Evolutionary conservation across 2,329 filamentous ascomycete genomes (phyloP), one percentile per base, ranked within the genome.

Genomic region (Hymenoscyphus albidus): DNA sequence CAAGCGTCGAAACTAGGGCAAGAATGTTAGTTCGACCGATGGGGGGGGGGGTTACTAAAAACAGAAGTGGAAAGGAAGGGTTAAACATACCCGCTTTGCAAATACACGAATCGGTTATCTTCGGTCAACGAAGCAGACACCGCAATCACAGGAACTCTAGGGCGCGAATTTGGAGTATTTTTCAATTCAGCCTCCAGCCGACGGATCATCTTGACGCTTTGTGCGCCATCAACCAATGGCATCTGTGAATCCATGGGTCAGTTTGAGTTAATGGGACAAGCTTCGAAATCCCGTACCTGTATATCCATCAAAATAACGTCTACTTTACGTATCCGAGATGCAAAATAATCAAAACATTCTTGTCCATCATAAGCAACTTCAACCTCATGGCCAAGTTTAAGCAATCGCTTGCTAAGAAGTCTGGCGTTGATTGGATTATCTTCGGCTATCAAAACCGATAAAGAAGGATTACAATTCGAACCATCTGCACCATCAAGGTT

Each of bases 341-440:
- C 86, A 18, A 93, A 87, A 70, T 83, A 87, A 51, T 91, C 87
- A 3, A 87, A 91, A 73, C 90, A 92, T 77, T 93, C 89, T 7
- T 88, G 86, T 3, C 91, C 91, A 70, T 94, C 91, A 38, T 85
- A 79, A 1, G 88, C 90, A 59, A 90, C 84, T 69, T 93, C 89
- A 6, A 90, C 88, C 12, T 84, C 82, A 58, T 93, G 84, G 3
- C 88, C 86, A 63, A 91, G 87, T 76, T 91, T 91, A 72, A 82
- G 83, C 32, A 94, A 80, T 73, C 92, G 92, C 74, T 90, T 89
- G 63, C 86, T 81, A 58, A 94, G 78, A 64, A 92, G 89, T 76
- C 92, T 92, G 71, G 92, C 89, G 75, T 93, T 93, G 70, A 93
- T 89, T 3, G 84, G 82, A 72, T 95, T 94, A 74, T 94, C 91